Conservation (phyloP, 2,329 filamentous ascomycete species). For the Arachnomyces sp. region DNA sequence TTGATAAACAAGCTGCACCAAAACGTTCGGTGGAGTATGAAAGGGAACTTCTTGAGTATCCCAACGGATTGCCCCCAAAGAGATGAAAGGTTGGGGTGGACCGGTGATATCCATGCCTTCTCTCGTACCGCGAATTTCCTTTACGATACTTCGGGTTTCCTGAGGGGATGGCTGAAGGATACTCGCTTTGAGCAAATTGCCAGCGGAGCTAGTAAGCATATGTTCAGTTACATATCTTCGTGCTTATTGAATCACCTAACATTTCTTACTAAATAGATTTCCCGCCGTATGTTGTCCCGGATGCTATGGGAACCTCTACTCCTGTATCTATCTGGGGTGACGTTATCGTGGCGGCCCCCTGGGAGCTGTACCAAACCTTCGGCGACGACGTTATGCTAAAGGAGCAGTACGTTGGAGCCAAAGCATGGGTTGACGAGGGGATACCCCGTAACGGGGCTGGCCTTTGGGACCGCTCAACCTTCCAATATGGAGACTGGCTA, state of each 20-base stretch:
- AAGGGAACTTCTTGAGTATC: slow-evolving; percentile 50
- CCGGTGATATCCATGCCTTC: slow-evolving; percentile 45
- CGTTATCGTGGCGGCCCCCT: slow-evolving; percentile 29
- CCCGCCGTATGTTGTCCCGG: slow-evolving; percentile 26
- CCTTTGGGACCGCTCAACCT: slow-evolving; percentile 27
- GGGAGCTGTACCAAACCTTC: slow-evolving; percentile 25
- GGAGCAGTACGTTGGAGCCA: slow-evolving; percentile 29
- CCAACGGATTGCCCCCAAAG: slow-evolving; percentile 52
- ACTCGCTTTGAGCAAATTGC: slow-evolving; percentile 30
- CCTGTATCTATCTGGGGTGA: slow-evolving; percentile 30
- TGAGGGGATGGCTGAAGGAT: slow-evolving; percentile 44
- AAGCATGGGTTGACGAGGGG: slow-evolving; percentile 28
- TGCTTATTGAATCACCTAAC: too few relatives aligned
- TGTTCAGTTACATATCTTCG: too few relatives aligned
- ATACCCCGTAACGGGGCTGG: slow-evolving; percentile 24
- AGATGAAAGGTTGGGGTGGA: slow-evolving; percentile 49
- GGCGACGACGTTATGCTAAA: slow-evolving; percentile 28
- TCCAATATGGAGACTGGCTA: slow-evolving; percentile 36
- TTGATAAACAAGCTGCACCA: slow-evolving; percentile 47
- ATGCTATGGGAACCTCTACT: slow-evolving; percentile 20
- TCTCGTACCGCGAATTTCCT: slow-evolving; percentile 45
- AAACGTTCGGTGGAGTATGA: slow-evolving; percentile 51
- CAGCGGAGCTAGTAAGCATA: neutral
- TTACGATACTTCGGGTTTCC: slow-evolving; percentile 46
- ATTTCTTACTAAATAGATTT: slow-evolving; percentile 9